Conservation (phyloP, 2,329 filamentous ascomycete species). For the Cytospora paraplurivora region DNA sequence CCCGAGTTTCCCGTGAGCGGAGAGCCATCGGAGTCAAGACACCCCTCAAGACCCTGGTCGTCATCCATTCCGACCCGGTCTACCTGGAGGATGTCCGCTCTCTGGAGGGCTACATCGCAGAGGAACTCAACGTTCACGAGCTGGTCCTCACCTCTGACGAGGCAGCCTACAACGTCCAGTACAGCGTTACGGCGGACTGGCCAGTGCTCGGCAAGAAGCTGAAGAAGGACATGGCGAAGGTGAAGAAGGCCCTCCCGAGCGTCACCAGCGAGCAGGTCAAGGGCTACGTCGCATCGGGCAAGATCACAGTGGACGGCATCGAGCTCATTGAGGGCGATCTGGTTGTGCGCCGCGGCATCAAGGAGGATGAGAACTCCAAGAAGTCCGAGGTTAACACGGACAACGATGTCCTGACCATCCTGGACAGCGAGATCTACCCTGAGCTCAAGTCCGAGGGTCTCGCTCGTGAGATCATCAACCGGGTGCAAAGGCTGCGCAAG, state of each 20-base stretch:
- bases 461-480: constrained; percentile 88
- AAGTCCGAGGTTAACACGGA: constrained; percentile 86
- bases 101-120: constrained; percentile 82
- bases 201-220: constrained; percentile 94
- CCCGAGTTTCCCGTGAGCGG: constrained; percentile 81
- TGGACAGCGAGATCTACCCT: constrained; percentile 75
- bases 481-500: constrained; percentile 90
- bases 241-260: constrained; percentile 84
- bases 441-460: constrained; percentile 77
- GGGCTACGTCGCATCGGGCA: constrained; percentile 70
- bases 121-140: constrained; percentile 89
- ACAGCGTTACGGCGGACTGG: constrained; percentile 89
- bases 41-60: constrained; percentile 83
- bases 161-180: constrained; percentile 87
- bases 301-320: constrained; percentile 84
- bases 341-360: constrained; percentile 76
- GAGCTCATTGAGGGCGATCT: constrained; percentile 80
- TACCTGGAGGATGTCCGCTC: constrained; percentile 87
- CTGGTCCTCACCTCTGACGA: constrained; percentile 84
- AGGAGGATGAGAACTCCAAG: constrained; percentile 69
- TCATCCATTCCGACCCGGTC: constrained; percentile 80
- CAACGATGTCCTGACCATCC: constrained; percentile 84
- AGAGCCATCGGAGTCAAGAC: constrained; percentile 85
- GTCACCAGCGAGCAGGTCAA: constrained; percentile 82
- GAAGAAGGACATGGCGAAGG: constrained; percentile 89